phyloP scores from a whole-genome alignment of 305 asterid species.

The Nicotiana rustica region DNA sequence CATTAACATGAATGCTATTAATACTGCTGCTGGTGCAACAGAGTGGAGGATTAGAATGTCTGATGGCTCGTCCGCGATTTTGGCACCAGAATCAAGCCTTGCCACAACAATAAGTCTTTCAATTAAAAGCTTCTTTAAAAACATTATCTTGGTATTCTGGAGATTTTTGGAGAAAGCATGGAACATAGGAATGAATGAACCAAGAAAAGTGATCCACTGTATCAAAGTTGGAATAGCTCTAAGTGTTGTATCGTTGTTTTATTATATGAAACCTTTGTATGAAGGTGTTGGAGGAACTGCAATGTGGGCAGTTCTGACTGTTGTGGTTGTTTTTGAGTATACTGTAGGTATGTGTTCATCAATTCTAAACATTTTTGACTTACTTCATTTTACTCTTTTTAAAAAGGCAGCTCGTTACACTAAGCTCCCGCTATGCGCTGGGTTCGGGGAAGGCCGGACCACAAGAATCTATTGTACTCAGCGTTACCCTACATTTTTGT shows the following conservation, averaged over 20 bases:
- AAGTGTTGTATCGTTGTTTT: conserved; percentile 41
- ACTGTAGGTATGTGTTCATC: conserved; percentile 59
- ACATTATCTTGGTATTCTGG: conserved; percentile 32
- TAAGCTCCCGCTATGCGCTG: too few relatives aligned
- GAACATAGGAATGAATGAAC: conserved; percentile 48
- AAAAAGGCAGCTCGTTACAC: too few relatives aligned
- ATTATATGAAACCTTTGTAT: conserved; percentile 70
- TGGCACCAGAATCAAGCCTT: conserved; percentile 24
- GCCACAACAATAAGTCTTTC: not conserved
- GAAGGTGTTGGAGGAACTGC: conserved; percentile 87
- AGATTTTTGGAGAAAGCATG: conserved; percentile 45
- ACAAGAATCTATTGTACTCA: too few relatives aligned
- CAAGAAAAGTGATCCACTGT: conserved; percentile 48
- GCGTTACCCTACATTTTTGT: too few relatives aligned
- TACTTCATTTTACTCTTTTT: not conserved
- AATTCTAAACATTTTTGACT: too few relatives aligned
- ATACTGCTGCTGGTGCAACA: not conserved
- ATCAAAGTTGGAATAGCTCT: conserved; percentile 48
- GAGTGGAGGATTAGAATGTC: conserved; percentile 47
- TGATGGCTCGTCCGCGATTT: conserved; percentile 17
- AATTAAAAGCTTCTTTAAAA: conserved; percentile 33
- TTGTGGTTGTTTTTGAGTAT: conserved; percentile 78
- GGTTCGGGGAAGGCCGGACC: too few relatives aligned
- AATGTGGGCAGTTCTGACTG: conserved; percentile 96
- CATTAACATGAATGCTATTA: conserved; percentile 37